Evolutionary conservation across 164 flowering plant species (phyloP), one percentile per base, ranked within the genome.

Genomic region (Stephania japonica): DNA sequence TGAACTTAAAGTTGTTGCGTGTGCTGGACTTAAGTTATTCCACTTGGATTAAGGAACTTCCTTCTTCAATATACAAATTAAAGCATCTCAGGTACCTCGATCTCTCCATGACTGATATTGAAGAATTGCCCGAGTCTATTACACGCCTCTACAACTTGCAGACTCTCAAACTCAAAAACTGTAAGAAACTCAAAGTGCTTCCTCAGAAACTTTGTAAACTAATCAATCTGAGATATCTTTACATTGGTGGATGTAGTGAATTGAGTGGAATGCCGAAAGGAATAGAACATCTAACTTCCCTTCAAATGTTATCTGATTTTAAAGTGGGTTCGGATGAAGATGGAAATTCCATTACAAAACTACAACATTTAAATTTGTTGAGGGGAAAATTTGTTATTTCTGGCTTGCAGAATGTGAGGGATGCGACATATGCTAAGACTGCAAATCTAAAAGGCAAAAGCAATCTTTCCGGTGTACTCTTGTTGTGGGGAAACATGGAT

Each of bases 11-110:
- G 41, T 26, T 1, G 9, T 43, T 75, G 3, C 68, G 77, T 12
- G 77, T 50, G 42, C 47, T 75, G 47, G 77, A 75, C 21, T 32
- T 75, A 19, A 19, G 38, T n/a, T n/a, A n/a, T 63, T n/a, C 19
- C 12, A 70, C 10, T 43, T 0, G 7, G 14, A 61, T 61, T 16
- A 14, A 44, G 19, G 6, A 26, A 25, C 19, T 75, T 7, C 66
- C 73, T 26, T 16, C 49, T 0, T 47, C 66, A 1, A 19, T 75
- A 2, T 0, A 7, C 13, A 9, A 65, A 1, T 21, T 75, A 19
- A 50, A 23, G 25, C 73, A 56, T 65, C 10, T 69, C 5, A 27
- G 77, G 25, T 75, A 69, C 42, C 70, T 75, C 18, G 19, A 75
- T 44, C 61, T 75, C 38, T 75, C 77, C 4, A 14, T 18, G 1